Conservation (phyloP, 1,284 basidiomycete genomes). For the Taiwanofungus camphoratus region DNA sequence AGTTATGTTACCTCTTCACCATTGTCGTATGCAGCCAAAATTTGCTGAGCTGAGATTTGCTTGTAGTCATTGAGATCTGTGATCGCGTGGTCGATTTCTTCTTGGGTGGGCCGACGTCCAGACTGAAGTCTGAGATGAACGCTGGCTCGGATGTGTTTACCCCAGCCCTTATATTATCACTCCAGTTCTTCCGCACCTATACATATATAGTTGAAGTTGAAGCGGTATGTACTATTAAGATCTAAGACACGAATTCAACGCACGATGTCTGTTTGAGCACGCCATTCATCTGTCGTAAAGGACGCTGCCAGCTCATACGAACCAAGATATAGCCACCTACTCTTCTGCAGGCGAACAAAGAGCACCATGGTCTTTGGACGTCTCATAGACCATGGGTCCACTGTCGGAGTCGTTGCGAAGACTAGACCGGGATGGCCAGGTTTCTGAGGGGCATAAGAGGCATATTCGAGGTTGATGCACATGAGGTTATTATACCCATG, state of each 20-base stretch:
- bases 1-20: constrained; percentile 20
- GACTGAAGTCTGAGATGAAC: constrained; percentile 16
- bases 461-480: constrained; percentile 29
- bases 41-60: constrained; percentile 13
- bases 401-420: constrained; percentile 15
- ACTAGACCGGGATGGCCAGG: constrained; percentile 34
- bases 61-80: constrained; percentile 4
- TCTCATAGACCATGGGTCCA: constrained; percentile 7
- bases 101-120: constrained; percentile 17
- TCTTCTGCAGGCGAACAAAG: constrained; percentile 13
- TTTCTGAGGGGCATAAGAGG: constrained; percentile 32
- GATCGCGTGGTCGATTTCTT: constrained; percentile 14
- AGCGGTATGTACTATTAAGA: too few relatives aligned
- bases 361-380: constrained; percentile 9
- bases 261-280: constrained; percentile 9
- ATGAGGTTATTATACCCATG: constrained; percentile 31
- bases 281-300: constrained; percentile 30
- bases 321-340: constrained; percentile 31
- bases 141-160: constrained; percentile 12
- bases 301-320: constrained; percentile 25
- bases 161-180: constrained; percentile 20
- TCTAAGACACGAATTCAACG: background rate
- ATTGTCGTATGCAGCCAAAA: constrained; percentile 11
- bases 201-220: background rate
- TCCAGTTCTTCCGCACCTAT: constrained; percentile 17